Base-by-base conservation (phyloP, 2,329 filamentous ascomycete genomes). In the Arthrobotrys sinensis region DNA sequence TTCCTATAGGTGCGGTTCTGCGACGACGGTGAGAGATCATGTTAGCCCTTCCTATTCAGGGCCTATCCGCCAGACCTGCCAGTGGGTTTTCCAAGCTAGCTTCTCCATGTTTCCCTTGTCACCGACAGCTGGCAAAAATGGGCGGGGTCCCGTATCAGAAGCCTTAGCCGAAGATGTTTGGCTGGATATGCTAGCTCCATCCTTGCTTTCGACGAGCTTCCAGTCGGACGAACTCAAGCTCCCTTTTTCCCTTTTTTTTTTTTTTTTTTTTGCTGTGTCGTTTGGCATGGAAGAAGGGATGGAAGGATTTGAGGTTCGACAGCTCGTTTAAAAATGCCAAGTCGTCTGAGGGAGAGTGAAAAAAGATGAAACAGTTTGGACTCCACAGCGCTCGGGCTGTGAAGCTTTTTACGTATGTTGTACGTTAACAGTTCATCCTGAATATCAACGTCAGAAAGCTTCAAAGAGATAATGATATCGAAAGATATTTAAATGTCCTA, bases 31-130 rank as follows among this genome's bases (percentile, higher is more conserved):
- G 14, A 45, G 62, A 50, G 52, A 66, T 75, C 70, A 67, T 75
- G 70, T 52, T 73, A 28, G 70, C 70, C 70, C 70, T 75, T 75
- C 70, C 70, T 75, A 68, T 75, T 63, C 70, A 68, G 53, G 70
- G 63, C 50, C 62, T 48, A 46, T 48, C 60, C 60, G 45, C 60
- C 40, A 64, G 40, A 46, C 60, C 28, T 64, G 43, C 60, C 43
- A 14, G 60, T 45, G 65, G 52, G 64, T 34, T 68, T 28, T 55
- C 52, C 52, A 55, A 66, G 63, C 63, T 53, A 66, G 63, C 48
- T 45, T 68, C 52, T 68, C 55, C 55, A 63, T 63, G 53, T 53
- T 71, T 71, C 63, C 55, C 64, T 69, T 65, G 66, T 70, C 72
- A 69, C 16, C 53, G 60, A 71, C 66, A 77, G 73, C 66, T 77